These are phyloP conservation scores for Aspergillus ochraceoroseus DNA, from an alignment of 2,329 filamentous ascomycete genomes.

Conservation along the genomic window DNA sequence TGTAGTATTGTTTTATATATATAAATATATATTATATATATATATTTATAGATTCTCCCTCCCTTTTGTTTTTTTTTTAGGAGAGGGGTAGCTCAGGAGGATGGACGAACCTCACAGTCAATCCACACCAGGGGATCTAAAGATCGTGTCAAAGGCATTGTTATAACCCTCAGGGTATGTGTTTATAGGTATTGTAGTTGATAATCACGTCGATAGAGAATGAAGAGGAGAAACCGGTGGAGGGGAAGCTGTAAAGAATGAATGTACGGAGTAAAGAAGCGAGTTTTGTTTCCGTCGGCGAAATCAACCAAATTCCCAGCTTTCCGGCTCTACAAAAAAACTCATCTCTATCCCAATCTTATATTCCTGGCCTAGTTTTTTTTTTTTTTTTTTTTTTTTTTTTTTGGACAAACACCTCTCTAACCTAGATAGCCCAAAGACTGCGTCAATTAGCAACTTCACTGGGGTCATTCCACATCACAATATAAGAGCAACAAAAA, in stretches of 20 bases:
- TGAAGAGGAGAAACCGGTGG: no score
- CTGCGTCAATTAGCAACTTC: no score
- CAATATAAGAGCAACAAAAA: conserved; percentile 6
- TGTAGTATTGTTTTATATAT: conserved; percentile 34
- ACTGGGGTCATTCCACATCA: conserved; percentile 9
- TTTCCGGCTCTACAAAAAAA: background rate
- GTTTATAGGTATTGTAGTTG: background rate
- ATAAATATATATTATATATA: background rate
- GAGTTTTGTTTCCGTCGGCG: conserved; percentile 12
- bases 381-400: no score
- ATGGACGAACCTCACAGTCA: conserved; percentile 60
- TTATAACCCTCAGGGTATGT: background rate
- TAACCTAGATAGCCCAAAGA: conserved; percentile 8
- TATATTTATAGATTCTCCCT: no score
- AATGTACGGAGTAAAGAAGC: no score
- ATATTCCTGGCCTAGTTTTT: conserved; percentile 4
- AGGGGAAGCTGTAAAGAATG: no score
- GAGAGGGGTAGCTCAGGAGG: background rate
- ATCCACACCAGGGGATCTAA: conserved; percentile 76
- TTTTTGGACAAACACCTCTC: conserved; percentile 3
- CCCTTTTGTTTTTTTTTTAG: no score
- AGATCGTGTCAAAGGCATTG: conserved; percentile 48
- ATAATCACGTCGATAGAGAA: conserved; percentile 3
- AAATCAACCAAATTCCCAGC: conserved; percentile 1
- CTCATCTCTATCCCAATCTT: conserved; percentile 4